phyloP scores from a whole-genome alignment of 768 basidiomycete species.

The Mycena capillaripes region DNA sequence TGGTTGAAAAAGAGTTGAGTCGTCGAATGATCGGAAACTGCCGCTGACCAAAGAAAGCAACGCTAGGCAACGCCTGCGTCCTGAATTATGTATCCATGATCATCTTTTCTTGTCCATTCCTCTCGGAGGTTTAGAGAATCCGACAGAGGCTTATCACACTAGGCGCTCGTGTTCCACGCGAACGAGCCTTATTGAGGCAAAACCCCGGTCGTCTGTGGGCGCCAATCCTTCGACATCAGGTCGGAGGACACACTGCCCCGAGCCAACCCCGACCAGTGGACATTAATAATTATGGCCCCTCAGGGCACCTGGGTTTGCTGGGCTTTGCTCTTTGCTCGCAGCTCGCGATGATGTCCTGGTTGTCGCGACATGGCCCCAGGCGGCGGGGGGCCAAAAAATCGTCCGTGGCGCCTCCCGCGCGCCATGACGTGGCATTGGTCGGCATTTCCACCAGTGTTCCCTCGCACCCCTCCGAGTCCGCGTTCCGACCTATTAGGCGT shows the following conservation, averaged over 20 bases:
- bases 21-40: too few species aligned
- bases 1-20: too few species aligned
- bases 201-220: background rate
- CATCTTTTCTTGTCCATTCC: background rate
- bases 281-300: constrained; percentile 10
- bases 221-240: constrained; percentile 13
- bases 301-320: background rate
- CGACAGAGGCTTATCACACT: constrained; percentile 1
- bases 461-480: constrained; percentile 1
- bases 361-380: constrained; percentile 31
- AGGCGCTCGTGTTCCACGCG: constrained; percentile 10
- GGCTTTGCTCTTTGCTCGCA: constrained; percentile 24
- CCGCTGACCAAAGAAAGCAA: too few species aligned
- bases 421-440: background rate
- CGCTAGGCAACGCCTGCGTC: too few species aligned
- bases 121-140: background rate
- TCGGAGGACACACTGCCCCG: constrained; percentile 24
- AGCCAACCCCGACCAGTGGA: too few species aligned
- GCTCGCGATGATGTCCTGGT: constrained; percentile 35
- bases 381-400: constrained; percentile 25
- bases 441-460: constrained; percentile 13
- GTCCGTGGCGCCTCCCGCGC: background rate
- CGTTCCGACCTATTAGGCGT: constrained; percentile 11
- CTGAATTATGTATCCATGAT: too few species aligned
- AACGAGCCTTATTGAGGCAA: background rate